phyloP scores from a whole-genome alignment of 306 rosid genomes.

The Sicyos edulis region DNA sequence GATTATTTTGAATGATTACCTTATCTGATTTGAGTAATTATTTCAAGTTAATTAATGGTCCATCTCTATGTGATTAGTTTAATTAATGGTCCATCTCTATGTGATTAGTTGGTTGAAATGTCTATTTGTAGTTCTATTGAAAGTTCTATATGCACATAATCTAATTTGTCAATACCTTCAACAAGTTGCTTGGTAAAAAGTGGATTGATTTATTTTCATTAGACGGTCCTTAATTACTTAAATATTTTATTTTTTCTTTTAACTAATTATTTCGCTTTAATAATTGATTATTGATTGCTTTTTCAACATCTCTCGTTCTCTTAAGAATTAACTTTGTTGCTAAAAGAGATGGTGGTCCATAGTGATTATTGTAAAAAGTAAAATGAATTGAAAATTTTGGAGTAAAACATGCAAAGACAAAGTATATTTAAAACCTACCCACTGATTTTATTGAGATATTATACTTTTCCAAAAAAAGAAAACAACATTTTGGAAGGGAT shows the following conservation, averaged over 20 bases:
- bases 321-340: too few species aligned
- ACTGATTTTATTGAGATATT: too few species aligned
- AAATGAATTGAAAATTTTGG: not conserved
- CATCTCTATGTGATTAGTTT: not conserved
- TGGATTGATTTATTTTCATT: not conserved
- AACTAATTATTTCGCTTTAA: not conserved
- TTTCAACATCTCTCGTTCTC: too few species aligned
- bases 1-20: too few species aligned
- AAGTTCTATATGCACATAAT: not conserved
- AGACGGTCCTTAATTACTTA: not conserved
- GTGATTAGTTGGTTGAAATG: conserved; percentile 14
- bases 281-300: not conserved
- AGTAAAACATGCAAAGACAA: too few species aligned
- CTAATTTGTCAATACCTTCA: conserved; percentile 10
- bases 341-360: too few species aligned
- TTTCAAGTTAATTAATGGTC: not conserved
- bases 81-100: not conserved
- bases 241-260: too few species aligned
- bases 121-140: not conserved
- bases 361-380: not conserved
- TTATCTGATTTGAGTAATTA: too few species aligned
- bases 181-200: conserved; percentile 10
- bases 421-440: too few species aligned
- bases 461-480: too few species aligned
- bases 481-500: too few species aligned